Evolutionary conservation across 2,329 filamentous ascomycete genomes (phyloP).

Genomic region (Sclerotinia sclerotiorum): DNA sequence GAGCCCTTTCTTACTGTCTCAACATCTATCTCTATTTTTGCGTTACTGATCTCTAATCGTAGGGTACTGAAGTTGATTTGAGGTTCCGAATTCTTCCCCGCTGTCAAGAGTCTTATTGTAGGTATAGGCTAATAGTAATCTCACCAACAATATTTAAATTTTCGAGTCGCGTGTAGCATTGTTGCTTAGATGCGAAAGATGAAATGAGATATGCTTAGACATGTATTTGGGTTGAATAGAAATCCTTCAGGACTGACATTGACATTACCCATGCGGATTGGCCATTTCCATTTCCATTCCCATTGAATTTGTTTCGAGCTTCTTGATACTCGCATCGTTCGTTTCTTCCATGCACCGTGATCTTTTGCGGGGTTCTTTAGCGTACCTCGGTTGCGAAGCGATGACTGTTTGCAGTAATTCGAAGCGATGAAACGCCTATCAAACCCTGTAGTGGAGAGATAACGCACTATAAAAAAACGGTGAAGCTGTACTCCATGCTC

Average conservation of each 20-base stretch:
- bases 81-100: not conserved
- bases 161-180: not conserved
- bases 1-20: not conserved
- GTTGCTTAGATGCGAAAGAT: not conserved
- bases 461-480: not conserved
- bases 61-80: not conserved
- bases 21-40: not conserved
- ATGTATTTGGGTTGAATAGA: not conserved
- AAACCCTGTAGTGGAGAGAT: not conserved
- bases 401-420: slow-evolving; percentile 1
- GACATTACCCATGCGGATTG: not conserved
- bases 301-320: not conserved
- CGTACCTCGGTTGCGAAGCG: slow-evolving; percentile 11
- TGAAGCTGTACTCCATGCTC: not conserved
- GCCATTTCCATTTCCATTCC: not conserved
- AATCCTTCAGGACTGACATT: not conserved
- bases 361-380: not conserved
- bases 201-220: slow-evolving; percentile 8
- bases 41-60: not conserved
- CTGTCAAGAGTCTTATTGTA: not conserved
- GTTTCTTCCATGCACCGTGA: not conserved
- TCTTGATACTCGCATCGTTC: not conserved
- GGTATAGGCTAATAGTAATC: not conserved
- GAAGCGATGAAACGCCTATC: not conserved
- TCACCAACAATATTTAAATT: not conserved